phyloP scores from a whole-genome alignment of 2,329 filamentous ascomycete species.

The Exutisphaerella laricina region DNA sequence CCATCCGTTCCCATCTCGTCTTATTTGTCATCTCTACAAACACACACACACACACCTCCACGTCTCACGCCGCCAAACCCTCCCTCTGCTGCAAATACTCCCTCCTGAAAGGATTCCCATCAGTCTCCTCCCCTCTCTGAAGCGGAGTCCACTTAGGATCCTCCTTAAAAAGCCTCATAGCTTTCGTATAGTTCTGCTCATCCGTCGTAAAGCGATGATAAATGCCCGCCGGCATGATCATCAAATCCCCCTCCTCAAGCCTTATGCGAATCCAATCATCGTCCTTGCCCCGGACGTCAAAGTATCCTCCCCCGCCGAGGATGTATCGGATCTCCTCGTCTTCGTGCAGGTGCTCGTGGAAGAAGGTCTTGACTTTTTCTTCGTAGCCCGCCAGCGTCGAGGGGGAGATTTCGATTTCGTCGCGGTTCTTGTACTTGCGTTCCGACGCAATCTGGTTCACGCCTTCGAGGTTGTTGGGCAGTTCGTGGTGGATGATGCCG shows the following conservation, averaged over 20 bases:
- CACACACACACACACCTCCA: not conserved
- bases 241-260: constrained; percentile 80
- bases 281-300: constrained; percentile 77
- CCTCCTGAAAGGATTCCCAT: constrained; percentile 71
- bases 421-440: constrained; percentile 87
- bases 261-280: constrained; percentile 87
- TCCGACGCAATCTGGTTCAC: constrained; percentile 70
- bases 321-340: constrained; percentile 98
- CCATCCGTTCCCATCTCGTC: no score
- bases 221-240: constrained; percentile 90
- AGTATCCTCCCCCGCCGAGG: constrained; percentile 79
- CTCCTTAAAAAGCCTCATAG: constrained; percentile 95
- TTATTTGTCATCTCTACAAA: no score
- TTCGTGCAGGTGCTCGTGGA: constrained; percentile 92
- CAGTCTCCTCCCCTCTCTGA: constrained; percentile 71
- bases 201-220: constrained; percentile 98
- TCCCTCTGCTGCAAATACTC: constrained; percentile 57
- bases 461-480: constrained; percentile 54
- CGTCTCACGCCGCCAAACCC: constrained; percentile 8
- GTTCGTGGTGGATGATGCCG: constrained; percentile 73
- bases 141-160: constrained; percentile 97
- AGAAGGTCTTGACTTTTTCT: constrained; percentile 89
- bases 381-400: constrained; percentile 82
- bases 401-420: constrained; percentile 86
- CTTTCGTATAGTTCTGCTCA: constrained; percentile 84